Percentiles rank a stretch among this genome's conserved stretches.
Conservation (phyloP, 2,329 filamentous ascomycete species). For the Cadophora malorum region DNA sequence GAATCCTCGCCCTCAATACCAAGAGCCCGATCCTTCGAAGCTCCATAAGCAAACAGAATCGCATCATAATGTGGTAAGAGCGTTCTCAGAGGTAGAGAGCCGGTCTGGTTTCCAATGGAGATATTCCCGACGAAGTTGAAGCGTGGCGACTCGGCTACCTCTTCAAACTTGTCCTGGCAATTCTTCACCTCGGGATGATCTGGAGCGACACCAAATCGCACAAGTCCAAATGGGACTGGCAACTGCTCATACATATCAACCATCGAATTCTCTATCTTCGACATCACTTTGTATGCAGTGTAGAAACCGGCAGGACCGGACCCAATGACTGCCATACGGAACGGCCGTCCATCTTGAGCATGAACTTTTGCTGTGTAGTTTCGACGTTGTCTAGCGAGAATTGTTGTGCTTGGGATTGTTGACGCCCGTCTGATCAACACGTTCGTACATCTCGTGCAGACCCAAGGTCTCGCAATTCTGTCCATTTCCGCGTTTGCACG, state of each 20-base stretch:
- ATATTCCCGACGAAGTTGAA: constrained; percentile 95
- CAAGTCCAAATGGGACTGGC: constrained; percentile 90
- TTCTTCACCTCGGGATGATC: constrained; percentile 99
- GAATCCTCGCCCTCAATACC: constrained; percentile 79
- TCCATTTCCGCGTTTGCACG: constrained; percentile 37
- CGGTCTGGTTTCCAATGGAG: constrained; percentile 67
- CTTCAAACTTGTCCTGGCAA: constrained; percentile 90
- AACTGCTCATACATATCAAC: constrained; percentile 97
- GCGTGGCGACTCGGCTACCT: constrained; percentile 80
- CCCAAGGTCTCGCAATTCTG: constrained; percentile 36
- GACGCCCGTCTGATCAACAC: constrained; percentile 22
- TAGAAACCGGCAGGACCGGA: constrained; percentile 98
- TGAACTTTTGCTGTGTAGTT: constrained; percentile 38
- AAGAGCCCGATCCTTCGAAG: constrained; percentile 80
- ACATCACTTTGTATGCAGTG: constrained; percentile 84
- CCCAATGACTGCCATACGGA: constrained; percentile 86
- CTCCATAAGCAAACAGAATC: constrained; percentile 91
- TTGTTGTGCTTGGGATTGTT: background rate
- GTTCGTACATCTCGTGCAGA: constrained; percentile 40
- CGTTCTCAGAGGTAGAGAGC: constrained; percentile 66
- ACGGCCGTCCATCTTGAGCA: constrained; percentile 52
- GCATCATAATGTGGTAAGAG: constrained; percentile 88
- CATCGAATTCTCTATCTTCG: constrained; percentile 71
- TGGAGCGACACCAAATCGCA: constrained; percentile 94
- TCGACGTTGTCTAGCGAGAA: constrained; percentile 28